Base-by-base conservation (phyloP, 306 rosid species). In the Rosa multiflora region DNA sequence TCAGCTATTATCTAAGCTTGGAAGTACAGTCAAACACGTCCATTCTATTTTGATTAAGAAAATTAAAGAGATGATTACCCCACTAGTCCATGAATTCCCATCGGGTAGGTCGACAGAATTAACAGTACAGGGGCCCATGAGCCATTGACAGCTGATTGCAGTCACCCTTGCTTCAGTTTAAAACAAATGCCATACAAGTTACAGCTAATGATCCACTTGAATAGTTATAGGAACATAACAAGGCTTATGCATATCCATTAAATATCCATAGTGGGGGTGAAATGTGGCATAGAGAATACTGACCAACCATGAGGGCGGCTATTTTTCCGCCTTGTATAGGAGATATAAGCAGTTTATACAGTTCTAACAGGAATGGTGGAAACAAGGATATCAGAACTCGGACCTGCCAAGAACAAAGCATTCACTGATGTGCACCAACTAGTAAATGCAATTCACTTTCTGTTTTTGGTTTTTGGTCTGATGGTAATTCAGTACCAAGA, bases 251-350 rank as follows among this genome's bases (percentile, higher is more conserved):
- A 14, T 13, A 35, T 14, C 3, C 40, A 63, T 63, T 29, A 13
- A 63, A 11, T 13, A 63, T 6, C 8, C 40, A 35, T 4, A 32
- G n/a, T 15, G 35, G 29, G n/a, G n/a, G 1, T 23, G 40, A 48
- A 47, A 46, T 23, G 56, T 26, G 62, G 61, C 40, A 72, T 35
- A 52, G 47, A 10, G 35, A 72, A 51, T 72, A 72, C 98, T 90
- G 84, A 94, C 97, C 98, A 63, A 92, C 98, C 99, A 92, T 95
- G 80, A 90, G 70, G 62, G 98, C 94, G 10, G 98, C 96, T 73
- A 92, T 82, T 88, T 87, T 92, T 53, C 99, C 99, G 23, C 88
- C 90, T 67, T 88, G 93, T 56, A 95, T 26, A 12, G 99, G 99
- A 44, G 91, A 76, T 80, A 95, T 70, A 74, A 95, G 87, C 77